Conservation (phyloP, 805 yeast species). For the Candida germanica region DNA sequence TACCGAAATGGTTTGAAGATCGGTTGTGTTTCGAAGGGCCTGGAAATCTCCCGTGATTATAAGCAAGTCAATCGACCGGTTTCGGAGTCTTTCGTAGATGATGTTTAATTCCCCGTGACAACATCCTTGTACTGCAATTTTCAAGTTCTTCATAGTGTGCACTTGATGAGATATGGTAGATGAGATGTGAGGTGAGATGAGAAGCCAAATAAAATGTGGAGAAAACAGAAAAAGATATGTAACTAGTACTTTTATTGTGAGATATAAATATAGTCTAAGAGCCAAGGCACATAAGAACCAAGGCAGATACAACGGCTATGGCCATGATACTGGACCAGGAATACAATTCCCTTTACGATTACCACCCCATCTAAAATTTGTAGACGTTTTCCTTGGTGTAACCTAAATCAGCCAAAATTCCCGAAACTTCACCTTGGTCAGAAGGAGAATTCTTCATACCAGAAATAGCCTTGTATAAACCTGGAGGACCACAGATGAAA, state of each 20-base stretch:
- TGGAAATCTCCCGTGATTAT: slow-evolving; percentile 92
- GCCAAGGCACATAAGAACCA: too few relatives aligned
- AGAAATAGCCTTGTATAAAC: slow-evolving; percentile 80
- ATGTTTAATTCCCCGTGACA: slow-evolving; percentile 75
- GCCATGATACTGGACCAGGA: too few relatives aligned
- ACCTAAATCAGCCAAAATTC: slow-evolving; percentile 85
- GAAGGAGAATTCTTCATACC: slow-evolving; percentile 81
- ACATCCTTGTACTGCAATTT: slow-evolving; percentile 82
- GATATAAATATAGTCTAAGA: too few relatives aligned
- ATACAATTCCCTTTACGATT: too few relatives aligned
- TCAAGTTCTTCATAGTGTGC: slow-evolving; percentile 15
- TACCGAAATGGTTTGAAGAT: slow-evolving; percentile 67
- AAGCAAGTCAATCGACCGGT: slow-evolving; percentile 35
- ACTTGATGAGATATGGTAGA: not conserved
- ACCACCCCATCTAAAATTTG: slow-evolving; percentile 76
- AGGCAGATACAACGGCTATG: too few relatives aligned
- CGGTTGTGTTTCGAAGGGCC: slow-evolving; percentile 62
- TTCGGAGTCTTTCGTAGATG: slow-evolving; percentile 43
- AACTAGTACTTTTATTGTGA: too few relatives aligned
- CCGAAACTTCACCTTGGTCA: slow-evolving; percentile 94
- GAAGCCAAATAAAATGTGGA: too few relatives aligned
- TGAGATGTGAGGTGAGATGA: not conserved
- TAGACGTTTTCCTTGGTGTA: slow-evolving; percentile 82
- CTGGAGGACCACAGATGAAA: slow-evolving; percentile 96
- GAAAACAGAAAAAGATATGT: too few relatives aligned